These are phyloP conservation scores for Tolypocladium tundrense DNA, from an alignment of 2,329 filamentous ascomycete species.

Conservation along the genomic window DNA sequence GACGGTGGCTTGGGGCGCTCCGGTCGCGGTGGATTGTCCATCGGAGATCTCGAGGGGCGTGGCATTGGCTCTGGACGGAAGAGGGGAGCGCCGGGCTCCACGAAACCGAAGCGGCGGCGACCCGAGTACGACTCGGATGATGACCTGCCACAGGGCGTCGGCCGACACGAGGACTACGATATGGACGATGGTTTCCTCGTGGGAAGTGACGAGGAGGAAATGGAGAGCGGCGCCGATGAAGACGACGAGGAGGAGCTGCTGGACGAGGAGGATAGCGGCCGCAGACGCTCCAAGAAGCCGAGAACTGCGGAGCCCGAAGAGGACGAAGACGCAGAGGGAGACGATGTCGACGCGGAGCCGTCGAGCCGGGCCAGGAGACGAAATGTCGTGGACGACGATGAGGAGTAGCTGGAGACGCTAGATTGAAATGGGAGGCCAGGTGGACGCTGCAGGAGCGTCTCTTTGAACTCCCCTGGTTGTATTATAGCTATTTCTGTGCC, in stretches of 20 bases:
- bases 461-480: too few relatives aligned
- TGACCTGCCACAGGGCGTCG: conserved; percentile 50
- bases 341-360: conserved; percentile 32
- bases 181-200: conserved; percentile 72
- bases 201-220: conserved; percentile 61
- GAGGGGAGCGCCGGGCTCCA: conserved; percentile 37
- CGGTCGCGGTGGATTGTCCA: conserved; percentile 49
- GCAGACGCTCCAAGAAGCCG: conserved; percentile 36
- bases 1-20: conserved; percentile 44
- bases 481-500: too few relatives aligned
- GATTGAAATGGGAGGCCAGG: neutral
- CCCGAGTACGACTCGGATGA: conserved; percentile 71
- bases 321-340: conserved; percentile 41
- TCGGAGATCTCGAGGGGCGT: conserved; percentile 59
- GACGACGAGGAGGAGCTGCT: conserved; percentile 52
- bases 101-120: conserved; percentile 42
- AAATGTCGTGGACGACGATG: conserved; percentile 49
- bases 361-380: conserved; percentile 40
- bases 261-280: conserved; percentile 42
- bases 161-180: conserved; percentile 65
- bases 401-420: conserved; percentile 30
- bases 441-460: neutral
- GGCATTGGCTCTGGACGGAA: conserved; percentile 41
- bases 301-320: conserved; percentile 39
- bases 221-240: conserved; percentile 50